Conservation (phyloP, 129 eudicot genomes). For the Dittrichia graveolens region DNA sequence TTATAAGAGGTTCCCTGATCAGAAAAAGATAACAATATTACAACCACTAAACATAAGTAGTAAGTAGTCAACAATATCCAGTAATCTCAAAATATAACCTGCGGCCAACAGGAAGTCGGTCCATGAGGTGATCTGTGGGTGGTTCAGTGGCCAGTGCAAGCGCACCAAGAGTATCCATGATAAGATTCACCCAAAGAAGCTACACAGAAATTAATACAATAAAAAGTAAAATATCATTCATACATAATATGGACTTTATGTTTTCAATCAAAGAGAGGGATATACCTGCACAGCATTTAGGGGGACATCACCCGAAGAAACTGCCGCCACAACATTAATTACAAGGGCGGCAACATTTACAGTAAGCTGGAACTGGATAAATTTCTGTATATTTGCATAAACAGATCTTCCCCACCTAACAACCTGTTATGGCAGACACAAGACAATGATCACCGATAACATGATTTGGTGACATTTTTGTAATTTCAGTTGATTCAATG, state of each 20-base stretch:
- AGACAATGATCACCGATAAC: neutral
- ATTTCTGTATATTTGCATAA: slow-evolving; percentile 86
- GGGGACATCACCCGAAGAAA: slow-evolving; percentile 91
- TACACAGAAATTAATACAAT: slow-evolving; percentile 30
- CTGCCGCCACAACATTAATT: slow-evolving; percentile 86
- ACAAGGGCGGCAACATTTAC: slow-evolving; percentile 85
- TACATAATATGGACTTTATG: neutral
- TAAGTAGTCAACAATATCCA: neutral
- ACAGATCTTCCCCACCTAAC: slow-evolving; percentile 94
- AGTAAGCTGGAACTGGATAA: slow-evolving; percentile 88
- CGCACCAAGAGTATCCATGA: slow-evolving; percentile 98
- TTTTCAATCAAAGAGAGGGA: neutral
- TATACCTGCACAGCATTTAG: slow-evolving; percentile 89
- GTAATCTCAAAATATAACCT: slow-evolving; percentile 47
- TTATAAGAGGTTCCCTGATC: slow-evolving; percentile 86
- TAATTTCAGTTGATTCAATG: neutral
- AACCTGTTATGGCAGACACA: slow-evolving; percentile 46
- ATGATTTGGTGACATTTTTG: neutral
- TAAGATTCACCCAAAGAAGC: slow-evolving; percentile 98
- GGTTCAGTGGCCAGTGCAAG: slow-evolving; percentile 97
- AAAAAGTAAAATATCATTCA: neutral
- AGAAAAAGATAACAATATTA: slow-evolving; percentile 9
- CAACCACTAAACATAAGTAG: neutral
- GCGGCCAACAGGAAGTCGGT: slow-evolving; percentile 86
- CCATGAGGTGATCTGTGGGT: slow-evolving; percentile 93